Base-by-base conservation (phyloP, 345 rosid species). In the Boechera stricta region DNA sequence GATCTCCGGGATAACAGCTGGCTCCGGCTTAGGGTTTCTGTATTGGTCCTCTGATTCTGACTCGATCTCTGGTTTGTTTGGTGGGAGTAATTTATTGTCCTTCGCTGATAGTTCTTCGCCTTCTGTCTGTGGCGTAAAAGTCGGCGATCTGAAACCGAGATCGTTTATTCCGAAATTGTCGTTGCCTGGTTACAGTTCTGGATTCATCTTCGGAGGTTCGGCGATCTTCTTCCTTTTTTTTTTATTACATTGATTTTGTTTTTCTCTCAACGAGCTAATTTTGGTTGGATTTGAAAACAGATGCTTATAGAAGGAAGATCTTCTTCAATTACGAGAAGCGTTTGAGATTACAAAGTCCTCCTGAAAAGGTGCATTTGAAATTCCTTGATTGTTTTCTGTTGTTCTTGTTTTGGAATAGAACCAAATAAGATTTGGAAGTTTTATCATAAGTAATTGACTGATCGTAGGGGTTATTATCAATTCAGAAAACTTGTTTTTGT, bases 271-370 rank as follows among this genome's bases (percentile, higher is more conserved):
- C 10, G 36, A 49, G 7, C 24, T 57, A 13, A n/a, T 9, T 18
- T 36, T 68, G 68, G 15, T 18, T 79, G 7, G 52, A 59, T 75
- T 68, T 58, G 52, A 13, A 68, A 68, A 60, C 86, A 95, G 99
- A 95, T 47, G 86, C 87, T 28, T 88, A 39, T 77, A 87, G 99
- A 84, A 89, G 93, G 80, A 95, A 82, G 78, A 77, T 95, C 69
- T 95, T 95, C 87, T 95, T 92, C 71, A 91, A 92, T 15, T 95
- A 95, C 67, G 99, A 95, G 89, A 95, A 95, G 84, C 89, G 99
- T 56, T 82, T 95, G n/a, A 81, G 99, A 79, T 64, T 92, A 72
- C 89, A 84, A 60, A 95, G 99, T 79, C 91, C 90, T 29, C 99
- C 99, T 5, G 99, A 95, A 72, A 95, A 95, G 96, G 98, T 94